Conservation (phyloP, 1,284 basidiomycete genomes). For the Cutaneotrichosporon sp. region DNA sequence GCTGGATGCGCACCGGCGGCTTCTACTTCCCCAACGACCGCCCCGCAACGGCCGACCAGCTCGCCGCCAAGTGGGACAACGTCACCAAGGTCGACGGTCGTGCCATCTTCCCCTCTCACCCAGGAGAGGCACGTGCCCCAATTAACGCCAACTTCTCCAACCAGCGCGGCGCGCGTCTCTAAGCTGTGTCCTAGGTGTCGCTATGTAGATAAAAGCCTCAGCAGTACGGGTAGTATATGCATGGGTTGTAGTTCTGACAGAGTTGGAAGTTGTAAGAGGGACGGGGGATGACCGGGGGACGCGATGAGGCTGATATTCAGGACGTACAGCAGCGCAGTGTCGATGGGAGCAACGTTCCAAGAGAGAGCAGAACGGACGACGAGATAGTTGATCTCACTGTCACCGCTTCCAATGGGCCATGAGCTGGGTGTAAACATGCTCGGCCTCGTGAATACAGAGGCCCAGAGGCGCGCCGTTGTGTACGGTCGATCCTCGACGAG, state of each 20-base stretch:
- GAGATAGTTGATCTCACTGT: no score
- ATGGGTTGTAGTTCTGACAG: neutral
- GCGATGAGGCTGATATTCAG: no score
- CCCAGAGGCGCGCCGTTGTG: no score
- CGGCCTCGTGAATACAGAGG: no score
- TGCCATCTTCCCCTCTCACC: slow-evolving; percentile 71
- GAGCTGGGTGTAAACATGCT: no score
- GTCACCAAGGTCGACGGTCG: slow-evolving; percentile 82
- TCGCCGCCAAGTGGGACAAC: slow-evolving; percentile 71
- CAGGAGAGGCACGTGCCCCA: slow-evolving; percentile 71
- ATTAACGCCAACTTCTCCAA: slow-evolving; percentile 80
- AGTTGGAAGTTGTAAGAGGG: neutral
- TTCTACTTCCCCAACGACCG: slow-evolving; percentile 71
- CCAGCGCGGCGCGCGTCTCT: slow-evolving; percentile 14
- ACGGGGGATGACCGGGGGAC: neutral
- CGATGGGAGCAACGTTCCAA: no score
- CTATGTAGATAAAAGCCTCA: neutral
- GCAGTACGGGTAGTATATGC: slow-evolving; percentile 5
- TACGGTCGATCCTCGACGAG: no score
- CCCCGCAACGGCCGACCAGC: slow-evolving; percentile 71
- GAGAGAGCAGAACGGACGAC: no score
- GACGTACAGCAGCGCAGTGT: no score
- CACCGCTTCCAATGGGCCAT: no score
- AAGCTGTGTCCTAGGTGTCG: neutral
- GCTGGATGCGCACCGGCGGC: slow-evolving; percentile 88